These are phyloP conservation scores for Aspergillus aculeatinus DNA, from an alignment of 2,329 filamentous ascomycete genomes.

Conservation along the genomic window DNA sequence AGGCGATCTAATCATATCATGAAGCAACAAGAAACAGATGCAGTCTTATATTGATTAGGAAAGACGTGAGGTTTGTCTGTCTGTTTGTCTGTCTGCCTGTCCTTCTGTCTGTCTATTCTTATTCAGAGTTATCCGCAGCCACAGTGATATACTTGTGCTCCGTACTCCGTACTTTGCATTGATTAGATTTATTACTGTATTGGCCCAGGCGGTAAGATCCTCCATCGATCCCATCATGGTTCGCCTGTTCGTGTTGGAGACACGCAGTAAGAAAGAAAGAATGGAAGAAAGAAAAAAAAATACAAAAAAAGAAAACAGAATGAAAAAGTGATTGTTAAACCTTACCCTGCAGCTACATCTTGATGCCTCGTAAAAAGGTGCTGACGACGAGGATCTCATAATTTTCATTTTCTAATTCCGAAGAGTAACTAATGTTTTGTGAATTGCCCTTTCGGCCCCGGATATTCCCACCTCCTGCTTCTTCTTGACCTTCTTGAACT, in stretches of 20 bases:
- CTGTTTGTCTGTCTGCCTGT: no score
- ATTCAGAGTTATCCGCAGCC: background rate
- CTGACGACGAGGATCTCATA: background rate
- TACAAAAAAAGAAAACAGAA: background rate
- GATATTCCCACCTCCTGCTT: background rate
- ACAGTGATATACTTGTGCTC: background rate
- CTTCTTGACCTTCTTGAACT: background rate
- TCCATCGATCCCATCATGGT: background rate
- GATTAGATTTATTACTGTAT: background rate
- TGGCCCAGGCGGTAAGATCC: background rate
- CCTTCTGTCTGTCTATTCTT: background rate
- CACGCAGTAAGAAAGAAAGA: background rate
- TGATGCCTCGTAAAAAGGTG: background rate
- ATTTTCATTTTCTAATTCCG: background rate
- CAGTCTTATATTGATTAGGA: background rate
- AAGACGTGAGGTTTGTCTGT: no score
- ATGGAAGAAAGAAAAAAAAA: background rate
- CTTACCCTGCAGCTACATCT: background rate
- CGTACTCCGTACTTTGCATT: background rate
- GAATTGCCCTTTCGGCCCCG: background rate
- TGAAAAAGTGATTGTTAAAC: background rate
- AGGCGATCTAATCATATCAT: background rate
- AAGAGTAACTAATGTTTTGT: background rate
- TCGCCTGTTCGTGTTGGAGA: constrained; percentile 5
- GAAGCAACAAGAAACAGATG: background rate